Conservation (phyloP, 805 yeast genomes). For the Myxozyma mucilagina region DNA sequence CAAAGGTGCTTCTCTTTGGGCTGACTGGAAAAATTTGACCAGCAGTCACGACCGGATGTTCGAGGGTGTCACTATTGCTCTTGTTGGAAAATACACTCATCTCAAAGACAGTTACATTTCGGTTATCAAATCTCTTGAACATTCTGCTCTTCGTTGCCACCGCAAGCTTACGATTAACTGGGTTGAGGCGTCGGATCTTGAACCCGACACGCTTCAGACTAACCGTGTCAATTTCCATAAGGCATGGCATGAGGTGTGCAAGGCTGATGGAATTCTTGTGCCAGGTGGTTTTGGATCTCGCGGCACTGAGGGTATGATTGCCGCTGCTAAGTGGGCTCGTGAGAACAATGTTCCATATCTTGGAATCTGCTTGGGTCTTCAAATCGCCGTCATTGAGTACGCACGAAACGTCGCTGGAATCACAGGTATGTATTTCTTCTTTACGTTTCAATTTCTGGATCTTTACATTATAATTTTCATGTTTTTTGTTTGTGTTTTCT, state of each 20-base stretch:
- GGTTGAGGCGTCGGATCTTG: constrained; percentile 94
- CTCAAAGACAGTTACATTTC: constrained; percentile 93
- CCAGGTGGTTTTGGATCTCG: constrained; percentile 98
- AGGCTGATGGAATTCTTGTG: constrained; percentile 93
- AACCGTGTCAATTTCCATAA: constrained; percentile 82
- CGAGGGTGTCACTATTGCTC: constrained; percentile 88
- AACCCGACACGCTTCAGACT: constrained; percentile 52
- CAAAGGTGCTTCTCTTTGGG: constrained; percentile 70
- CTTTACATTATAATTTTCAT: not conserved
- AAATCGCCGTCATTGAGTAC: constrained; percentile 93
- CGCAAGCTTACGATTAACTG: constrained; percentile 85
- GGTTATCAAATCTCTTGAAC: constrained; percentile 93
- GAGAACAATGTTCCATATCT: constrained; percentile 89
- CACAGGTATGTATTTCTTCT: constrained; percentile 52
- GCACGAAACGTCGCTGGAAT: constrained; percentile 76
- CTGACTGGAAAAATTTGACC: constrained; percentile 79
- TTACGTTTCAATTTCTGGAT: not conserved
- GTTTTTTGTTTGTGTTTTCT: not conserved
- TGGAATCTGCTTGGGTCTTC: constrained; percentile 97
- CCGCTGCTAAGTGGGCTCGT: constrained; percentile 98
- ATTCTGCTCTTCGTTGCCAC: constrained; percentile 85
- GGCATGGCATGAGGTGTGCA: constrained; percentile 92
- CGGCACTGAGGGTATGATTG: constrained; percentile 97
- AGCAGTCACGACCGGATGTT: constrained; percentile 70
- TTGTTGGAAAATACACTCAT: constrained; percentile 96